A percentile compares a stretch with the other conserved stretches of the same genome.
Evolutionary conservation across 352 stramenopile genomes (phyloP).

Genomic region (Phytopythium kandeliae): DNA sequence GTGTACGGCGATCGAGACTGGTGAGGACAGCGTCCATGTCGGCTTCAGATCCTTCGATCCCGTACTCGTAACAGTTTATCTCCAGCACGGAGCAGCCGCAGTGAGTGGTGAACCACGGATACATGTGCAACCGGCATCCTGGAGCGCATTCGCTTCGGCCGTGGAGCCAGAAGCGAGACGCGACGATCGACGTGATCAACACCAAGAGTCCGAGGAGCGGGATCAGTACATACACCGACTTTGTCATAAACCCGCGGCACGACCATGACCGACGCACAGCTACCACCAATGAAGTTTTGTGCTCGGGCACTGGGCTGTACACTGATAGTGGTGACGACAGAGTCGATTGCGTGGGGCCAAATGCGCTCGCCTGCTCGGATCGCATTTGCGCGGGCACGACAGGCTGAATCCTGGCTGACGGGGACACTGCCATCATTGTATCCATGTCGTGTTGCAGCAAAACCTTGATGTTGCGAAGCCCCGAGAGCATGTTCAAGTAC

Average conservation of each 20-base stretch:
- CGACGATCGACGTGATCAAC: conserved; percentile 22
- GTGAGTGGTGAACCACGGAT: conserved; percentile 31
- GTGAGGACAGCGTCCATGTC: conserved; percentile 18
- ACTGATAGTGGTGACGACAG: not conserved
- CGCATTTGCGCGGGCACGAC: not conserved
- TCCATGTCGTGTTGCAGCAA: conserved; percentile 25
- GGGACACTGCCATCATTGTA: conserved; percentile 4
- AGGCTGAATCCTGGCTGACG: conserved; percentile 1
- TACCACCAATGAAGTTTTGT: not conserved
- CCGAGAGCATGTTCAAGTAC: conserved; percentile 29
- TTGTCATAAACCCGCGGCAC: not conserved
- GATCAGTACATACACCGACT: conserved; percentile 13
- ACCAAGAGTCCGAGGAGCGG: conserved; percentile 21
- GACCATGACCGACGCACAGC: not conserved
- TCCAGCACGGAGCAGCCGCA: conserved; percentile 43
- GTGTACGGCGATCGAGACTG: conserved; percentile 19
- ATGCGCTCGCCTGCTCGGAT: not conserved
- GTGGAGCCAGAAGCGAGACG: conserved; percentile 21
- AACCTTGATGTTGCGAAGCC: conserved; percentile 21
- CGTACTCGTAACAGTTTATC: conserved; percentile 30
- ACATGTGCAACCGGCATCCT: conserved; percentile 36
- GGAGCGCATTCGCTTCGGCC: conserved; percentile 11
- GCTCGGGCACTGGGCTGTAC: not conserved
- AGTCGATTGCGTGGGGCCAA: not conserved
- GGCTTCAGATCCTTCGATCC: conserved; percentile 13